Evolutionary conservation across 23 red algal genomes (phyloP).

Genomic region (Cyanidioschyzon merolae): DNA sequence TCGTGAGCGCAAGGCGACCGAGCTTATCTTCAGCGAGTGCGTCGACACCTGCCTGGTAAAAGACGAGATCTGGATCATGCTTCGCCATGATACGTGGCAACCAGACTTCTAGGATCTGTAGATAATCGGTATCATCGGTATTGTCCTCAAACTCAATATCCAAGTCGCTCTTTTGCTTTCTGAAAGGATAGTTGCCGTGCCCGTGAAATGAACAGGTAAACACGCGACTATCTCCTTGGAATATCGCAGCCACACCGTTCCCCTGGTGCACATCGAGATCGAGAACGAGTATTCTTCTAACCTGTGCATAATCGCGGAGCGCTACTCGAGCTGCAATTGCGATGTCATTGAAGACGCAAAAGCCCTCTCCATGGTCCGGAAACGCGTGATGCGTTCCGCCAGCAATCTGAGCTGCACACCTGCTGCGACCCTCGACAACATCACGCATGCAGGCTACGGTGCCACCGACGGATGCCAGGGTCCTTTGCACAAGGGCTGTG

Average conservation of each 20-base stretch:
- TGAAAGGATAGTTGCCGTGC: conserved; percentile 33
- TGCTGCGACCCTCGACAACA: conserved; percentile 19
- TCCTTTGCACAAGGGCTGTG: conserved; percentile 23
- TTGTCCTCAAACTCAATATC: conserved; percentile 45
- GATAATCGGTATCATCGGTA: conserved; percentile 31
- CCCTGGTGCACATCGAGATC: conserved; percentile 60
- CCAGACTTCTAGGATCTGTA: conserved; percentile 22
- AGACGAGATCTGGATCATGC: conserved; percentile 32
- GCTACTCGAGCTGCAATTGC: conserved; percentile 21
- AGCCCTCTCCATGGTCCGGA: conserved; percentile 27
- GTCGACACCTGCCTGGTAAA: conserved; percentile 65
- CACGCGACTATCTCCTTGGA: conserved; percentile 13
- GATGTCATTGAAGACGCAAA: conserved; percentile 28
- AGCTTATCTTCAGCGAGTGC: conserved; percentile 45
- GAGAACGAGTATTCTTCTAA: conserved; percentile 21
- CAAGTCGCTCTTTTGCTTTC: conserved; percentile 28
- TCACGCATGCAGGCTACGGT: conserved; percentile 38
- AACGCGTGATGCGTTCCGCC: conserved; percentile 58
- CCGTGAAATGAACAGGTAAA: conserved; percentile 47
- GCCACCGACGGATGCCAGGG: conserved; percentile 40
- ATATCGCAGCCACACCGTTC: conserved; percentile 35
- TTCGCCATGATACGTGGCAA: conserved; percentile 20
- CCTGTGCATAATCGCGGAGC: conserved; percentile 9
- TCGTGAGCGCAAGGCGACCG: conserved; percentile 31
- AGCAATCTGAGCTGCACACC: conserved; percentile 40